These are phyloP conservation scores for Rutidosis leptorrhynchoides DNA, from an alignment of 129 eudicot genomes.

Conservation along the genomic window DNA sequence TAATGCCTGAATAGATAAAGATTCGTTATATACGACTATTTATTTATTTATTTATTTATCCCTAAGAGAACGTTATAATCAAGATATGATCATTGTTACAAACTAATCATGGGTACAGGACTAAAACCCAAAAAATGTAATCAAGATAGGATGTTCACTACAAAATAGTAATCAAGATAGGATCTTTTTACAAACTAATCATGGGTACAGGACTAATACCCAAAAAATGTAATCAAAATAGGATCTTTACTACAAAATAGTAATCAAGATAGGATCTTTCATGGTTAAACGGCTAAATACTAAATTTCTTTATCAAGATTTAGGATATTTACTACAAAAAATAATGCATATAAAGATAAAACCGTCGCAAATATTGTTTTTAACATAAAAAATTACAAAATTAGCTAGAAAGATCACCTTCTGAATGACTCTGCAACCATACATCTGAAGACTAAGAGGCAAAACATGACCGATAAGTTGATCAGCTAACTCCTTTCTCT, in stretches of 20 bases:
- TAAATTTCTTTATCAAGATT: background rate
- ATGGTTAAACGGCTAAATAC: background rate
- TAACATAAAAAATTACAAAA: conserved; percentile 13
- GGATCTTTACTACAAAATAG: background rate
- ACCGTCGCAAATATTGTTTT: background rate
- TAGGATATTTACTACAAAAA: background rate
- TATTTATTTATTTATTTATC: no score
- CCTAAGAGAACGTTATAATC: no score
- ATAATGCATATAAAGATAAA: background rate
- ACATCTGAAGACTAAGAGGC: conserved; percentile 90
- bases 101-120: background rate
- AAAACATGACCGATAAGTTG: conserved; percentile 74
- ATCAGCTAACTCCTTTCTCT: conserved; percentile 68
- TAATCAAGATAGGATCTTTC: conserved; percentile 20
- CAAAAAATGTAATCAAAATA: background rate
- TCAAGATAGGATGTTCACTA: conserved; percentile 17
- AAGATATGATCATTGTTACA: conserved; percentile 8
- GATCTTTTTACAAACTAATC: background rate
- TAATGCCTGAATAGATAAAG: conserved; percentile 44
- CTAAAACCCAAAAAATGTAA: background rate
- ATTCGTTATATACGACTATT: background rate
- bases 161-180: conserved; percentile 5
- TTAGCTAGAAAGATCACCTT: conserved; percentile 48
- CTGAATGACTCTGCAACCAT: conserved; percentile 95
- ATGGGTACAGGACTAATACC: background rate